These are phyloP conservation scores for Yamadazyma blattariae DNA, from an alignment of 1,139 yeast genomes.

Conservation along the genomic window DNA sequence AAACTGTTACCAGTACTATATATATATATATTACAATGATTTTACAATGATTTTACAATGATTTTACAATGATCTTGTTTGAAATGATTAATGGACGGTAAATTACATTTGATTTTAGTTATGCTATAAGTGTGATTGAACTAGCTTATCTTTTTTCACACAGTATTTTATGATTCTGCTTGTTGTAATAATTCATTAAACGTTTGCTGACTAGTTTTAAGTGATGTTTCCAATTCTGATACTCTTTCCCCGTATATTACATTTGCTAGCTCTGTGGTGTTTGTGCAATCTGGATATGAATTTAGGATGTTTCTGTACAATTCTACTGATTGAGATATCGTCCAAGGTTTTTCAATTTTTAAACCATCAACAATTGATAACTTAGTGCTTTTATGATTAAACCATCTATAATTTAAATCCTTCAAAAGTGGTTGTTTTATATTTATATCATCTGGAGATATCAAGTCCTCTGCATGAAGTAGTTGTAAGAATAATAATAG, in stretches of 20 bases:
- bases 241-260: conserved; percentile 19
- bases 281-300: conserved; percentile 15
- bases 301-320: conserved; percentile 19
- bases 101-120: too few relatives aligned
- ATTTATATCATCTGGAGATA: conserved; percentile 16
- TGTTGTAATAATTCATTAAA: conserved; percentile 9
- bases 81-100: too few relatives aligned
- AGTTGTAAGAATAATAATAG: conserved; percentile 23
- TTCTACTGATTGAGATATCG: conserved; percentile 12
- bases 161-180: too few relatives aligned
- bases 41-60: too few relatives aligned
- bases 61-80: too few relatives aligned
- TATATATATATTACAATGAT: too few relatives aligned
- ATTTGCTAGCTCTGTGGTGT: conserved; percentile 27
- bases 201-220: conserved; percentile 10
- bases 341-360: conserved; percentile 13
- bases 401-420: conserved; percentile 19
- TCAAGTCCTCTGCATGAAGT: conserved; percentile 20
- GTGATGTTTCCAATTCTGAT: conserved; percentile 15
- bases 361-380: conserved; percentile 16
- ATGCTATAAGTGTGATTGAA: too few relatives aligned
- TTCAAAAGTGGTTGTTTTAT: conserved; percentile 11
- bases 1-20: too few relatives aligned
- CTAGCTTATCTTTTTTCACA: too few relatives aligned
- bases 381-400: conserved; percentile 20